Percentiles rank a stretch among this genome's conserved stretches.
Conservation (phyloP, 352 stramenopile species). For the Pythium utonaiense region DNA sequence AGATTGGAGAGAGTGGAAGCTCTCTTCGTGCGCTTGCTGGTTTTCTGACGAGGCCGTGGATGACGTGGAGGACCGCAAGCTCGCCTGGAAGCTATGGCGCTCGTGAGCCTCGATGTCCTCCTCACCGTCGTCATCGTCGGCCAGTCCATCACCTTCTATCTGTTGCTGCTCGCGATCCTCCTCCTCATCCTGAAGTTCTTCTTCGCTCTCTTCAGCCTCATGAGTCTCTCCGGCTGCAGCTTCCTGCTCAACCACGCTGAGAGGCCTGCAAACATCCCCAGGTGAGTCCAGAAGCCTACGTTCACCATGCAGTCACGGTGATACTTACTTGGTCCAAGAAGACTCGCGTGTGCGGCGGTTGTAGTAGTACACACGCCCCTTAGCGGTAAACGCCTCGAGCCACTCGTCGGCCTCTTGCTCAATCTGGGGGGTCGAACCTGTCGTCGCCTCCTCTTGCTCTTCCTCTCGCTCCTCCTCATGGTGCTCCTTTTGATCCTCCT, state of each 20-base stretch:
- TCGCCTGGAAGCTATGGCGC: neutral
- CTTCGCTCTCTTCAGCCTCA: neutral
- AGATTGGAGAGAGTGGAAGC: neutral
- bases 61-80: conserved; percentile 16
- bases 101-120: neutral
- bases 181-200: neutral
- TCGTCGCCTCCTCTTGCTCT: conserved; percentile 4
- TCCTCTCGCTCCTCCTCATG: too few species aligned
- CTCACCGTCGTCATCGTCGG: conserved; percentile 5
- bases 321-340: conserved; percentile 72
- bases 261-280: neutral
- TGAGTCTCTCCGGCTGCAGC: neutral
- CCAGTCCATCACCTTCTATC: neutral
- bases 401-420: conserved; percentile 39
- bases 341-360: conserved; percentile 82
- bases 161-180: neutral
- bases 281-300: too few species aligned
- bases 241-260: neutral
- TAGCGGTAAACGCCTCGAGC: conserved; percentile 81
- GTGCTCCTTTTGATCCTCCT: too few species aligned
- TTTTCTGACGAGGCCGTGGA: conserved; percentile 13
- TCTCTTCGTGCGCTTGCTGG: neutral
- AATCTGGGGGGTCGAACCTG: conserved; percentile 1
- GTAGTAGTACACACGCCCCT: conserved; percentile 88
- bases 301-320: neutral